phyloP scores from a whole-genome alignment of 148 eudicot genomes.

The Amaranthus hypochondriacus region DNA sequence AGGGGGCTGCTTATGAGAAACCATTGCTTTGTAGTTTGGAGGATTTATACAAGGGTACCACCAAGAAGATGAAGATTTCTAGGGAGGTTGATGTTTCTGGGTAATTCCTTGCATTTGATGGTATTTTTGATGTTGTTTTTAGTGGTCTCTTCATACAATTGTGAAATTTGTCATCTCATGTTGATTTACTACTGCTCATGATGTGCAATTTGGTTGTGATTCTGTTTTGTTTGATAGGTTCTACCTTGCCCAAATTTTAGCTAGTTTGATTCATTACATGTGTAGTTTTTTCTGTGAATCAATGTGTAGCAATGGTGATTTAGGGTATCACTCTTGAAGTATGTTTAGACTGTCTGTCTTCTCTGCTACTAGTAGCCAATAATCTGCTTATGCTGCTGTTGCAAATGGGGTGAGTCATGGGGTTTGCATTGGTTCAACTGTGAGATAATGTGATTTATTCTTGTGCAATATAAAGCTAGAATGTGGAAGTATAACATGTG shows the following conservation, averaged over 20 bases:
- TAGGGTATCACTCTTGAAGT: too few relatives aligned
- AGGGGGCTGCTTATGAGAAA: constrained; percentile 52
- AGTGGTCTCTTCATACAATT: neutral
- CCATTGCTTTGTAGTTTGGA: constrained; percentile 69
- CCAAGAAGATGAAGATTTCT: constrained; percentile 83
- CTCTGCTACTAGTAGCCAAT: neutral
- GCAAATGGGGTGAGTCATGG: neutral
- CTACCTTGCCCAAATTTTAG: neutral
- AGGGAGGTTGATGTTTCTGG: constrained; percentile 62
- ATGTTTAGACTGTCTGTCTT: too few relatives aligned
- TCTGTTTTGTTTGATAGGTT: neutral
- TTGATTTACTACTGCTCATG: neutral
- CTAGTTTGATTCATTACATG: too few relatives aligned
- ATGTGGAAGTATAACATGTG: neutral
- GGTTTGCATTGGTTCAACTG: neutral
- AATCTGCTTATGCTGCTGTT: neutral
- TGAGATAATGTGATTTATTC: neutral
- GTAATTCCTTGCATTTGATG: constrained; percentile 24
- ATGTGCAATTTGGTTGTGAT: neutral
- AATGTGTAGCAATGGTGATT: too few relatives aligned
- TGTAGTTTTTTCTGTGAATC: too few relatives aligned
- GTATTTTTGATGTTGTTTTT: neutral
- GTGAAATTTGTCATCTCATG: neutral
- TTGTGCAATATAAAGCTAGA: neutral
- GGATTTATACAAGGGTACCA: constrained; percentile 76